Conservation (phyloP, 1,284 basidiomycete genomes). For the Salmacisia buchloeana region DNA sequence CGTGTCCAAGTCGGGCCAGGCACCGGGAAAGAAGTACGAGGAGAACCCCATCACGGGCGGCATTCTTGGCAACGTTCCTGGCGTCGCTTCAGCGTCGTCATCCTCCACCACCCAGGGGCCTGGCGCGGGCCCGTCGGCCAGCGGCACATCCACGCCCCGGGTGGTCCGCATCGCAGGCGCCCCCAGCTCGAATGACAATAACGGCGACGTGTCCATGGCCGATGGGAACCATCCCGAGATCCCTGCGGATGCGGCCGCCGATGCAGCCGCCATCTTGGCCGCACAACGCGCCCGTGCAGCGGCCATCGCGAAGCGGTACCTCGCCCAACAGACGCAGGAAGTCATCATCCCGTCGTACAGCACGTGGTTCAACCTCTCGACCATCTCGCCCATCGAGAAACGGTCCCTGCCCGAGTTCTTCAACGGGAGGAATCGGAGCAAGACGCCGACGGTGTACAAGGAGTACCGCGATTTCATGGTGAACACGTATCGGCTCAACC, state of each 20-base stretch:
- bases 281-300: slow-evolving; percentile 68
- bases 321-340: slow-evolving; percentile 86
- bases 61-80: slow-evolving; percentile 43
- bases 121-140: too few species aligned
- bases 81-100: slow-evolving; percentile 13
- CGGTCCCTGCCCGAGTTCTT: slow-evolving; percentile 96
- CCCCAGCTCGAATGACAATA: slow-evolving; percentile 27
- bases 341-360: slow-evolving; percentile 95
- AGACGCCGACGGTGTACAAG: slow-evolving; percentile 96
- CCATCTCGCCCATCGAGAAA: slow-evolving; percentile 85
- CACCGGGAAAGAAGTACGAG: slow-evolving; percentile 49
- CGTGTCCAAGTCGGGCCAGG: slow-evolving; percentile 34
- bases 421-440: slow-evolving; percentile 76
- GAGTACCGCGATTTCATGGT: slow-evolving; percentile 99
- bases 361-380: slow-evolving; percentile 94
- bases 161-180: slow-evolving; percentile 11
- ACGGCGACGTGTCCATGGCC: slow-evolving; percentile 39
- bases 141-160: not conserved
- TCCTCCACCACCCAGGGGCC: too few species aligned
- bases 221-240: slow-evolving; percentile 27
- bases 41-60: slow-evolving; percentile 42
- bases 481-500: slow-evolving; percentile 92
- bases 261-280: slow-evolving; percentile 64
- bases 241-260: slow-evolving; percentile 48
- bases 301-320: slow-evolving; percentile 83